A percentile compares a stretch with the other conserved stretches of the same genome.
Evolutionary conservation across 805 yeast species (phyloP).

Genomic region (Ogataea methylovora): DNA sequence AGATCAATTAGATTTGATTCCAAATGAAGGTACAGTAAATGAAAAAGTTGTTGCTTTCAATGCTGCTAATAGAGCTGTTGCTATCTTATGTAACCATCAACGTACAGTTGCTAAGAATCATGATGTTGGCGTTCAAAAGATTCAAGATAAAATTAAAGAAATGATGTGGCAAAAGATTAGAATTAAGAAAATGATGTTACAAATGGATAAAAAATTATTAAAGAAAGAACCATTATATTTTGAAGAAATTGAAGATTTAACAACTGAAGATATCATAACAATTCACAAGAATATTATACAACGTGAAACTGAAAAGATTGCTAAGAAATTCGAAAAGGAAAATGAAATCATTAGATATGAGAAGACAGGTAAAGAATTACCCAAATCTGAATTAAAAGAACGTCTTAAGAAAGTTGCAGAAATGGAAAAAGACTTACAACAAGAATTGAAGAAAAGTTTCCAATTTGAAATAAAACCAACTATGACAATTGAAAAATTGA

Average conservation of each 20-base stretch:
- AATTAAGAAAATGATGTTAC: conserved; percentile 60
- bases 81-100: conserved; percentile 95
- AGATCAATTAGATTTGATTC: conserved; percentile 78
- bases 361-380: conserved; percentile 41
- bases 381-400: conserved; percentile 46
- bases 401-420: conserved; percentile 51
- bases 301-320: conserved; percentile 56
- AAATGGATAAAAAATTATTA: conserved; percentile 46
- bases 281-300: conserved; percentile 56
- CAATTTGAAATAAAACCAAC: conserved; percentile 50
- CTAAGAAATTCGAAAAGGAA: conserved; percentile 65
- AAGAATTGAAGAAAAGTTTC: conserved; percentile 55
- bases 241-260: conserved; percentile 58
- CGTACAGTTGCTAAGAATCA: conserved; percentile 84
- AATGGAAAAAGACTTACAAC: conserved; percentile 38
- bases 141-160: conserved; percentile 70
- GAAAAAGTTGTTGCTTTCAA: conserved; percentile 84
- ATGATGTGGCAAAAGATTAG: conserved; percentile 79
- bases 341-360: conserved; percentile 65
- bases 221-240: conserved; percentile 52
- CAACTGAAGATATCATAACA: conserved; percentile 52
- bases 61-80: conserved; percentile 94
- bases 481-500: conserved; percentile 57
- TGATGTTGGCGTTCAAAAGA: conserved; percentile 72
- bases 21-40: conserved; percentile 79